Conservation (phyloP, 2,329 filamentous ascomycete species). For the Aspergillus spinulosporus region DNA sequence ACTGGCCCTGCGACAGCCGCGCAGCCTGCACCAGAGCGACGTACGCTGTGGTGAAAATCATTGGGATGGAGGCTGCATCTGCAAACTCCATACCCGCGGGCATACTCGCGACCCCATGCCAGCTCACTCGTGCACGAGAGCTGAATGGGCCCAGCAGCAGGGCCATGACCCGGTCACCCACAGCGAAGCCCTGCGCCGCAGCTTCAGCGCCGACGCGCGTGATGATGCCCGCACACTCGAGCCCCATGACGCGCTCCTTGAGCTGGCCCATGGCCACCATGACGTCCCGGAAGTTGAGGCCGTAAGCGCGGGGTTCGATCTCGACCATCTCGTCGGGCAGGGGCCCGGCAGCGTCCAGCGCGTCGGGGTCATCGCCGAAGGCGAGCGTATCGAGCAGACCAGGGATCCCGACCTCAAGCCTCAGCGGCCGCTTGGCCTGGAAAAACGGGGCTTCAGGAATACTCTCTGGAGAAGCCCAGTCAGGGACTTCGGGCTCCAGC, state of each 20-base stretch:
- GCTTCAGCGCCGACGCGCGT: conserved; percentile 1
- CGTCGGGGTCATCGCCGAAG: background rate
- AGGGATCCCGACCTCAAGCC: background rate
- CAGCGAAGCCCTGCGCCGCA: background rate
- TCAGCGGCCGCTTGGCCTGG: background rate
- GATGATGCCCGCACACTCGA: conserved; percentile 7
- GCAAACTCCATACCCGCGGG: background rate
- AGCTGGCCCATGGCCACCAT: conserved; percentile 11
- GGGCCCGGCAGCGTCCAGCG: too few relatives aligned
- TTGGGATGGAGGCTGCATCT: conserved; percentile 23
- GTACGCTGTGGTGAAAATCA: conserved; percentile 2
- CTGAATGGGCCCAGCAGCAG: background rate
- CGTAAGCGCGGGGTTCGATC: conserved; percentile 1
- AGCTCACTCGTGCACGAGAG: background rate
- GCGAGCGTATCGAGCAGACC: background rate
- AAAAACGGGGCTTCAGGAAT: background rate
- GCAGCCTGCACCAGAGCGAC: background rate
- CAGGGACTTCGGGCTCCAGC: background rate
- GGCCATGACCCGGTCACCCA: conserved; percentile 5
- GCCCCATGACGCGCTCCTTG: background rate
- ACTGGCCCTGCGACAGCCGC: background rate
- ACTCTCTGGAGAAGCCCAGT: background rate
- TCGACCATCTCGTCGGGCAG: background rate
- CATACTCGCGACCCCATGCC: background rate
- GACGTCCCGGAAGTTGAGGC: conserved; percentile 12